Conservation (phyloP, 306 rosid species). For the Mimosa pudica region DNA sequence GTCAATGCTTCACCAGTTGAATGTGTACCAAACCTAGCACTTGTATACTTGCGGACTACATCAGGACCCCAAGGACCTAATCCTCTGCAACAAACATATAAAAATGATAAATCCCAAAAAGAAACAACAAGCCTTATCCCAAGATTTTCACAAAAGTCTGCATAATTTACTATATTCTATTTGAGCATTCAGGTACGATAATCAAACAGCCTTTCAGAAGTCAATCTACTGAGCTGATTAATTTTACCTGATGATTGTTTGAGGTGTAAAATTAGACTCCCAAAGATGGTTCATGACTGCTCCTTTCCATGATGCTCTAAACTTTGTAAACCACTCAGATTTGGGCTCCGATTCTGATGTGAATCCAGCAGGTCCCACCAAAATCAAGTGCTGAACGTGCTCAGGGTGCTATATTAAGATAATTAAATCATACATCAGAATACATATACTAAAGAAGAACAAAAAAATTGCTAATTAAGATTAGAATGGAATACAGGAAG, state of each 20-base stretch:
- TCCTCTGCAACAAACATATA: constrained; percentile 58
- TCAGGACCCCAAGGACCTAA: constrained; percentile 98
- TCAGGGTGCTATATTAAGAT: constrained; percentile 79
- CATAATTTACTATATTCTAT: constrained; percentile 10
- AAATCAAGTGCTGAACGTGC: constrained; percentile 82
- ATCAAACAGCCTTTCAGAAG: constrained; percentile 12
- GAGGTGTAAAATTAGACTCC: constrained; percentile 97
- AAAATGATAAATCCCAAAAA: constrained; percentile 17
- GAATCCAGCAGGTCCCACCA: constrained; percentile 91
- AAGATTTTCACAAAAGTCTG: not conserved
- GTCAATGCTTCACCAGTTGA: constrained; percentile 64
- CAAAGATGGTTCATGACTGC: constrained; percentile 79
- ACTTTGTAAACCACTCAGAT: constrained; percentile 61
- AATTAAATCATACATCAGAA: constrained; percentile 40
- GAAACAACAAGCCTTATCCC: not conserved
- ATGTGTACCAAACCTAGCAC: constrained; percentile 67
- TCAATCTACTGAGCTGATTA: not conserved
- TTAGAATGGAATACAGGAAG: constrained; percentile 32
- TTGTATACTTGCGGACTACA: constrained; percentile 71
- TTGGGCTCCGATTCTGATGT: constrained; percentile 57
- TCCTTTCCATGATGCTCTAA: constrained; percentile 92
- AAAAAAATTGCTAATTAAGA: constrained; percentile 17
- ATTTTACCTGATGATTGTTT: constrained; percentile 68
- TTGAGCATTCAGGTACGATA: constrained; percentile 8
- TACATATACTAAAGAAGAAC: not conserved